Evolutionary conservation across 164 flowering plant genomes (phyloP).

Genomic region (Tetrastigma voinierianum): DNA sequence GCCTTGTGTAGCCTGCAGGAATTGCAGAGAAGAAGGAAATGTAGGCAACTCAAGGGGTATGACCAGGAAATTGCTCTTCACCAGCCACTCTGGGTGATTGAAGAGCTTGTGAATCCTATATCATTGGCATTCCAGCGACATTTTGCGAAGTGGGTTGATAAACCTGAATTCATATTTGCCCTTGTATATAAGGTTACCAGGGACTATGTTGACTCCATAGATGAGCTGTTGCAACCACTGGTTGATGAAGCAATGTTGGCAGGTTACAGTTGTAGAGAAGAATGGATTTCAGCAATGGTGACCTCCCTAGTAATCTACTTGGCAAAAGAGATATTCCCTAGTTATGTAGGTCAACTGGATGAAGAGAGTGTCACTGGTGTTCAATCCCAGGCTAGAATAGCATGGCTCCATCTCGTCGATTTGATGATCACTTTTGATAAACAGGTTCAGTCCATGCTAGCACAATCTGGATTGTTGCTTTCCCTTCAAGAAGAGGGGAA

Average conservation of each 20-base stretch:
- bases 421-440: slow-evolving; percentile 91
- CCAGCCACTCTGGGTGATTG: slow-evolving; percentile 96
- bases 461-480: slow-evolving; percentile 56
- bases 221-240: slow-evolving; percentile 91
- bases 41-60: slow-evolving; percentile 76
- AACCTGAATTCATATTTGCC: slow-evolving; percentile 90
- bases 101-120: slow-evolving; percentile 93
- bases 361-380: slow-evolving; percentile 45
- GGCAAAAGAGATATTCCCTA: slow-evolving; percentile 84
- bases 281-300: slow-evolving; percentile 95
- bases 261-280: slow-evolving; percentile 98
- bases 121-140: slow-evolving; percentile 69
- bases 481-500: slow-evolving; percentile 58
- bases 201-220: slow-evolving; percentile 90
- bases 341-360: slow-evolving; percentile 46
- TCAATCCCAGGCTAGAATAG: slow-evolving; percentile 45
- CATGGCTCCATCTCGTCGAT: slow-evolving; percentile 88
- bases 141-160: slow-evolving; percentile 85
- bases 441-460: slow-evolving; percentile 55
- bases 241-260: slow-evolving; percentile 85
- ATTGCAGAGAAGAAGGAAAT: slow-evolving; percentile 70
- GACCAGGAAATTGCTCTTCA: slow-evolving; percentile 44
- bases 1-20: slow-evolving; percentile 83
- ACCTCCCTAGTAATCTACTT: slow-evolving; percentile 66
- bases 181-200: slow-evolving; percentile 80